Evolutionary conservation across 495 filamentous ascomycete species (phyloP).

Genomic region (Annulohypoxylon moriforme): DNA sequence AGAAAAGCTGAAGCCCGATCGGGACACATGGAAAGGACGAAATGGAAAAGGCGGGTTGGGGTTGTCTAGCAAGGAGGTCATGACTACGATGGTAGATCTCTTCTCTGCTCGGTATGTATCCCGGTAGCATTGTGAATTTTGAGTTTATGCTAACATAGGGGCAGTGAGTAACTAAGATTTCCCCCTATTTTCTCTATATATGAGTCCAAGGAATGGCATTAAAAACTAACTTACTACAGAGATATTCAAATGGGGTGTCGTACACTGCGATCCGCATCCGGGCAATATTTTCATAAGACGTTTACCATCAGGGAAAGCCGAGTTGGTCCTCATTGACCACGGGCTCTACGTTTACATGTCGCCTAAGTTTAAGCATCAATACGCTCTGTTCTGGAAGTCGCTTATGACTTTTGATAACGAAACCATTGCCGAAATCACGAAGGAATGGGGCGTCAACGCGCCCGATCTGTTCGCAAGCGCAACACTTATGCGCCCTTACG

Average conservation of each 20-base stretch:
- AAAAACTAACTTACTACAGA: constrained; percentile 56
- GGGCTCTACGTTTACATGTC: constrained; percentile 93
- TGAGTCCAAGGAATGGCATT: not conserved
- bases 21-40: constrained; percentile 79
- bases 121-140: not conserved
- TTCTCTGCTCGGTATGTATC: constrained; percentile 72
- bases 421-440: constrained; percentile 75
- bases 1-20: constrained; percentile 78
- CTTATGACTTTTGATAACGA: constrained; percentile 93
- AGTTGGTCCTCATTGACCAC: constrained; percentile 96
- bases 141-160: constrained; percentile 16
- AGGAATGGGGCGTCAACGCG: constrained; percentile 86
- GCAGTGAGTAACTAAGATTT: constrained; percentile 25
- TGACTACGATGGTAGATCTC: constrained; percentile 95
- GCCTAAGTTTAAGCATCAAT: constrained; percentile 86
- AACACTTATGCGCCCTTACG: constrained; percentile 89
- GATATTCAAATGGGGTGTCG: constrained; percentile 94
- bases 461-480: constrained; percentile 90
- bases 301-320: constrained; percentile 79
- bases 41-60: constrained; percentile 81
- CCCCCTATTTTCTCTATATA: not conserved
- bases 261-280: constrained; percentile 96
- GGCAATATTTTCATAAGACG: constrained; percentile 97
- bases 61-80: constrained; percentile 81
- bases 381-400: constrained; percentile 91